A percentile compares a stretch with the other conserved stretches of the same genome.
phyloP scores from a whole-genome alignment of 768 basidiomycete species.

The Steccherinum ochraceum region DNA sequence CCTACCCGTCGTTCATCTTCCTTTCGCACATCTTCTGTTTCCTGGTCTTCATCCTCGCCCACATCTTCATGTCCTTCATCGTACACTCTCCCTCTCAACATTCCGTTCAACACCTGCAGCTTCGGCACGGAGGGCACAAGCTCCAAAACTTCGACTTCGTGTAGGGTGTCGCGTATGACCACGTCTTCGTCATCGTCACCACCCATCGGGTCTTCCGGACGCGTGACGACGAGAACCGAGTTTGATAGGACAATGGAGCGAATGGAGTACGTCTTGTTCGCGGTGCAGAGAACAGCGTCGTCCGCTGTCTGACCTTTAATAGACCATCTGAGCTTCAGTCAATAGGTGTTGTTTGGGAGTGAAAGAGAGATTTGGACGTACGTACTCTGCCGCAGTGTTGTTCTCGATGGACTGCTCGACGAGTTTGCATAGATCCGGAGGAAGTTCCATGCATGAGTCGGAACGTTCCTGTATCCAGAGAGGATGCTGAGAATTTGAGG shows the following conservation, averaged over 20 bases:
- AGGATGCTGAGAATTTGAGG: background rate
- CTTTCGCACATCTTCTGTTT: conserved; percentile 15
- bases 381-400: conserved; percentile 25
- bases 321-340: conserved; percentile 40
- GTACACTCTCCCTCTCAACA: conserved; percentile 65
- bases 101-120: conserved; percentile 53
- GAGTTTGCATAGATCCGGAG: conserved; percentile 57
- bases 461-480: conserved; percentile 43
- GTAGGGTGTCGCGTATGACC: conserved; percentile 73
- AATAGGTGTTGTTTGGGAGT: background rate
- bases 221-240: conserved; percentile 68
- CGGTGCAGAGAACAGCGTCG: conserved; percentile 87
- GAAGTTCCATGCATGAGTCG: conserved; percentile 72
- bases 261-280: conserved; percentile 71
- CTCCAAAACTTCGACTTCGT: conserved; percentile 87
- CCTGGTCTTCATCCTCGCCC: conserved; percentile 22
- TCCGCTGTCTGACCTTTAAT: conserved; percentile 81
- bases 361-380: conserved; percentile 13
- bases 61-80: conserved; percentile 51
- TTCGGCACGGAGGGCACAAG: conserved; percentile 72
- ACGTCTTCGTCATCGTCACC: conserved; percentile 36
- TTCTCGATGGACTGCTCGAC: conserved; percentile 46
- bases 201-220: conserved; percentile 21
- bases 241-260: conserved; percentile 90
- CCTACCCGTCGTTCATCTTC: background rate